These are phyloP conservation scores for Francoa sonchifolia DNA, from an alignment of 441 rosid species.

Conservation along the genomic window DNA sequence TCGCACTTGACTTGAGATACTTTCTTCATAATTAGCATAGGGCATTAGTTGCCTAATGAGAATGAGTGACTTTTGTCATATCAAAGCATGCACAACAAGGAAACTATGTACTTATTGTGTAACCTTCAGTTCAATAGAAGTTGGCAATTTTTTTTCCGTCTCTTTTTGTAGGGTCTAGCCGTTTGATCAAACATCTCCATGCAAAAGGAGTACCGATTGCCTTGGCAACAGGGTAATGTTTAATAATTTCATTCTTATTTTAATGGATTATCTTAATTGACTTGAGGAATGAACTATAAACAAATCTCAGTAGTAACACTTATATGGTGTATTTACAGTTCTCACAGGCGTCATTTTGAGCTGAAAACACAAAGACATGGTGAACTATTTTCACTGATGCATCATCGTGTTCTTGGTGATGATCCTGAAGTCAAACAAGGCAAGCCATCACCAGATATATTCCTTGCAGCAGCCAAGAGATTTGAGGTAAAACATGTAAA, in stretches of 20 bases:
- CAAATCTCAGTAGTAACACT: not conserved
- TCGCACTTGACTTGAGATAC: too few relatives aligned
- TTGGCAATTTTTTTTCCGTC: not conserved
- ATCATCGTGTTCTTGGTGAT: conserved; percentile 81
- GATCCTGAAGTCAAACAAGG: conserved; percentile 92
- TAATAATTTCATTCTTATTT: conserved; percentile 5
- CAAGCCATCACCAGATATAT: conserved; percentile 79
- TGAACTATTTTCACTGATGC: conserved; percentile 79
- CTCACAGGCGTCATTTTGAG: conserved; percentile 64
- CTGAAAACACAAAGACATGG: conserved; percentile 70
- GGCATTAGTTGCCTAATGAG: too few relatives aligned
- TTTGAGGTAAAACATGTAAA: conserved; percentile 47
- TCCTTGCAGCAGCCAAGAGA: conserved; percentile 83
- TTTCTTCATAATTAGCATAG: too few relatives aligned
- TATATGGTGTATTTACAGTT: conserved; percentile 27
- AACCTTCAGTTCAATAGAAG: not conserved
- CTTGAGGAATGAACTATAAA: not conserved
- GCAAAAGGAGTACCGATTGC: conserved; percentile 67
- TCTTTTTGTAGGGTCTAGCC: conserved; percentile 49
- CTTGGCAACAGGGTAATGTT: conserved; percentile 71
- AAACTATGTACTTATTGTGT: not conserved
- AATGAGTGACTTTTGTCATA: too few relatives aligned
- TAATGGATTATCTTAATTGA: not conserved
- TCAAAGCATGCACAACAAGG: not conserved
- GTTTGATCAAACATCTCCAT: conserved; percentile 65